Evolutionary conservation across 2,329 filamentous ascomycete species (phyloP), one percentile per base, ranked within the genome.

Genomic region (Emericellopsis atlantica): DNA sequence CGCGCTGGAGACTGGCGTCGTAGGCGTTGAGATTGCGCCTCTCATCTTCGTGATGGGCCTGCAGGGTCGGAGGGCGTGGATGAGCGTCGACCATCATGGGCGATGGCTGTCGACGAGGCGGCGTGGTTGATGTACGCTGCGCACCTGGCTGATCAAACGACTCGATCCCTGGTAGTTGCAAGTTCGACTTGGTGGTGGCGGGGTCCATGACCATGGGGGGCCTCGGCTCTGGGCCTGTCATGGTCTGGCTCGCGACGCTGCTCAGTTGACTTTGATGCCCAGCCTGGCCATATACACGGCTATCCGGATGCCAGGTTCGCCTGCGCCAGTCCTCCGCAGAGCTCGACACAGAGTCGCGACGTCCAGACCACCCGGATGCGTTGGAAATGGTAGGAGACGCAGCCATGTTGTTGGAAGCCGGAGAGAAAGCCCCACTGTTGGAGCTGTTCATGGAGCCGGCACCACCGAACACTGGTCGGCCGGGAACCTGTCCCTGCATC

Each of bases 231-330:
- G 56, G 76, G 55, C 62, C 74, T 61, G 64, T 72, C 47, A 67
- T 77, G 55, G 59, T 77, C 52, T 84, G 78, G 5, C 79, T 86
- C 45, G 84, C 77, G 32, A 86, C 83, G 47, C 85, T 83, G 51
- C 76, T 84, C 40, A 94, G 59, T 59, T 84, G 89, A 12, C 80
- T 83, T 14, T 75, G 72, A 38, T 80, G 76, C 26, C 78, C 67
- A 44, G 71, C 34, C 24, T 36, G 34, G 3, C 8, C 70, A 45
- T 77, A 78, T 46, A 72, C 73, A 14, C 74, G 71, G 44, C 79
- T 83, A 46, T 87, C 84, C 1, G 87, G 85, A 59, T 95, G 89
- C 89, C 89, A 95, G 3, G 89, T 95, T 40, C 88, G 76, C 46
- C 89, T 72, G 47, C 88, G 78, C 74, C 80, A 85, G 42, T 85